phyloP scores from a whole-genome alignment of 805 yeast species.

The Starmerella lactis-condensi region DNA sequence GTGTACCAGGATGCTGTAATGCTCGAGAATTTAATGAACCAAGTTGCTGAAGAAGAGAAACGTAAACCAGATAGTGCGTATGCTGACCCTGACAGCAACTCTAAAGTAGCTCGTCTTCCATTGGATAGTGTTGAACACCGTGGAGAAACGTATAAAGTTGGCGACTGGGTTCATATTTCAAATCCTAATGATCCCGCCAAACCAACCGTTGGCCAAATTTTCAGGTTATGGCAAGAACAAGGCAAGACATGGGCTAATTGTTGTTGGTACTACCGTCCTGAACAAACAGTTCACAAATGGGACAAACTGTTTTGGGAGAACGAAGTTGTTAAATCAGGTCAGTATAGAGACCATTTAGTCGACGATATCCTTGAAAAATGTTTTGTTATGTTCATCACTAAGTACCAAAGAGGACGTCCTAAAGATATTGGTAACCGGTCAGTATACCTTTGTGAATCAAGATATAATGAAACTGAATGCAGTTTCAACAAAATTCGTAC shows the following conservation, averaged over 20 bases:
- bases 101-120: slow-evolving; percentile 58
- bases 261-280: slow-evolving; percentile 96
- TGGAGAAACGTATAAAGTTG: slow-evolving; percentile 61
- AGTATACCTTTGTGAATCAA: slow-evolving; percentile 80
- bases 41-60: slow-evolving; percentile 45
- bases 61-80: slow-evolving; percentile 68
- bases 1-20: slow-evolving; percentile 42
- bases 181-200: slow-evolving; percentile 76
- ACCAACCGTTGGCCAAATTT: slow-evolving; percentile 87
- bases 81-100: slow-evolving; percentile 30
- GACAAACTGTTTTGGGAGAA: slow-evolving; percentile 81
- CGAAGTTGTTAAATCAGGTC: slow-evolving; percentile 93
- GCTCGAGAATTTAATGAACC: slow-evolving; percentile 44
- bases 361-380: slow-evolving; percentile 85
- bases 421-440: slow-evolving; percentile 47
- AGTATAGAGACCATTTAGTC: slow-evolving; percentile 81
- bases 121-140: slow-evolving; percentile 54
- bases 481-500: slow-evolving; percentile 88
- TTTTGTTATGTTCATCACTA: slow-evolving; percentile 82
- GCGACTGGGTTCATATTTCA: slow-evolving; percentile 82
- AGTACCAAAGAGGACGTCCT: slow-evolving; percentile 89
- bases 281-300: slow-evolving; percentile 86
- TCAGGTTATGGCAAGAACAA: slow-evolving; percentile 73
- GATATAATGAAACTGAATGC: slow-evolving; percentile 81
- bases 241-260: slow-evolving; percentile 78